Evolutionary conservation across 1,284 basidiomycete species (phyloP).

Genomic region (Pholiota adiposa): DNA sequence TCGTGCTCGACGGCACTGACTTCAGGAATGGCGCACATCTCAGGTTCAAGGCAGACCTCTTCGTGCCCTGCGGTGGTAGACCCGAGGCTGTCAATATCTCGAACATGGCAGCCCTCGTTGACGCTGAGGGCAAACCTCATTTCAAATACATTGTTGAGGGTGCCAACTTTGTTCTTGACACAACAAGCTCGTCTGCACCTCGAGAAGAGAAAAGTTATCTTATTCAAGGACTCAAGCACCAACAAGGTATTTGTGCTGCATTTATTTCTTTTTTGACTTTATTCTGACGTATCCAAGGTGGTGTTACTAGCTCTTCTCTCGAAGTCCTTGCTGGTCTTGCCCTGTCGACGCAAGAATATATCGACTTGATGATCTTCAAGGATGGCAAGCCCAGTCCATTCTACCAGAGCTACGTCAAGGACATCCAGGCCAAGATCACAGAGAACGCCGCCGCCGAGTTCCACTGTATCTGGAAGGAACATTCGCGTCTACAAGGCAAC

Average conservation of each 20-base stretch:
- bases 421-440: conserved; percentile 89
- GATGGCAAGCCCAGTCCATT: conserved; percentile 84
- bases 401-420: conserved; percentile 92
- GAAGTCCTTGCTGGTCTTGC: conserved; percentile 95
- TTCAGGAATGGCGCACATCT: conserved; percentile 97
- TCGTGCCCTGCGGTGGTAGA: conserved; percentile 96
- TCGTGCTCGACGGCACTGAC: conserved; percentile 92
- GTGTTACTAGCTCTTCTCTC: conserved; percentile 95
- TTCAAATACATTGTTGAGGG: conserved; percentile 98
- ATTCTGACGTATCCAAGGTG: conserved; percentile 57
- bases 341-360: conserved; percentile 85
- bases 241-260: conserved; percentile 79
- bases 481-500: conserved; percentile 74
- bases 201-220: conserved; percentile 91
- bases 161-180: conserved; percentile 96
- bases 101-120: conserved; percentile 89
- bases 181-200: conserved; percentile 94
- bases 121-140: conserved; percentile 93
- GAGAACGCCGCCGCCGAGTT: conserved; percentile 96
- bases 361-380: conserved; percentile 94
- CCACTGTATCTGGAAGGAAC: conserved; percentile 94
- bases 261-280: not conserved
- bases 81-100: conserved; percentile 97
- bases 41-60: conserved; percentile 95
- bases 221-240: conserved; percentile 97